Base-by-base conservation (phyloP, 192 early-diverging fungal species). In the Haplosporangium gracile region DNA sequence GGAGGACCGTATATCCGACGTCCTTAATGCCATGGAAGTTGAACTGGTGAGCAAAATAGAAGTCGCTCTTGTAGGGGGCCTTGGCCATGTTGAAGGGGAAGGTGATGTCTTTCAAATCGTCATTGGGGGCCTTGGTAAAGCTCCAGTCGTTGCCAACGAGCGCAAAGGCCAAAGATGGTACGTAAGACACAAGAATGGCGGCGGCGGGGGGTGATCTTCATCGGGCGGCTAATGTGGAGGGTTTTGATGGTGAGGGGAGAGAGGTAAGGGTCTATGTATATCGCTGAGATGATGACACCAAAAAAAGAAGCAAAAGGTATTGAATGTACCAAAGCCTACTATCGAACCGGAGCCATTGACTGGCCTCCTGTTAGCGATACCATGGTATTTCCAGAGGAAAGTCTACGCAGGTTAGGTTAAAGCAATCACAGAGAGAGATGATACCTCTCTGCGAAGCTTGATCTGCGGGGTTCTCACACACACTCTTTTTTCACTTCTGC, bases 81-180 rank as follows among this genome's bases (percentile, higher is more conserved):
- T 73, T 80, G 72, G 79, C 79, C 49, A 80, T 80, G 45, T 74
- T 74, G 72, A 80, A 74, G 55, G 72, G 79, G 43, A 80, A 74
- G 43, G 72, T 80, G 79, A 80, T 68, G 63, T 80, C 72, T 6
- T 55, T 70, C 79, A 80, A 47, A 6, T 72, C 79, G 22, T 68
- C 55, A 0, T 39, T 18, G 42, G 72, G 79, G n/a, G 26, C 34
- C 47, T 51, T 68, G 57, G 18, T 4, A 49, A 80, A 73, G 34
- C 4, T 36, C 79, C 79, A 80, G 22, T 45, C 39, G 72, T 49
- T 74, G 7, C 72, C 71, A 51, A 80, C 43, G n/a, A 74, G 63
- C 10, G 79, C 79, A 29, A 68, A 74, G 79, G 22, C 45, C 45
- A 80, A 72, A 39, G 79, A 74, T 51, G 72, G 72, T 32, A 42